Evolutionary conservation across 176 grass and related monocot genomes (phyloP), one percentile per base, ranked within the genome.

Genomic region (Oryza brachyantha): DNA sequence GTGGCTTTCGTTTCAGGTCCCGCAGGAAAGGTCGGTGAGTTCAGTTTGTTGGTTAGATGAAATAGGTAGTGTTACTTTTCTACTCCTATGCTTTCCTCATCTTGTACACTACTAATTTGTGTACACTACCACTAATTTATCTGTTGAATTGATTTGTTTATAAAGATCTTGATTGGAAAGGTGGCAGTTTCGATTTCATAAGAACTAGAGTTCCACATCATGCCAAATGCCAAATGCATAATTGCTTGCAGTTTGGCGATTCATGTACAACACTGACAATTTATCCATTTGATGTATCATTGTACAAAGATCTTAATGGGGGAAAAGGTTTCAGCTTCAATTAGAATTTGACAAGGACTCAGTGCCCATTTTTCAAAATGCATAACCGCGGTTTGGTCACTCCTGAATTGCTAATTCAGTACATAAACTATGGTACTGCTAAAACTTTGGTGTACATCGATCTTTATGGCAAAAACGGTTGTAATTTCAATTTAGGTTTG

Each of bases 11-110:
- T 55, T 95, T 93, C 70, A 99, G 88, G 76, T 77, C 75, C 31
- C 77, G 86, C 67, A 99, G 78, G 74, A 99, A 99, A 81, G 85
- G 73, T 19, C 77, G 80, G 77, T 95, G 75, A 99, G 76, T 88
- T 78, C 86, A 80, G 64, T 74, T 76, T 83, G 26, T 68, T 59
- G 40, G 60, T 55, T 80, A 84, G 75, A 83, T 75, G 80, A 26
- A 84, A 29, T 80, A 42, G 38, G 29, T 84, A 72, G 71, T 46
- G 28, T 28, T 70, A 76, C 8, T 58, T 42, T 81, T 79, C 31
- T 85, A 52, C 60, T 78, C 24, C 29, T 59, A 29, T 89, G 64
- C 12, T 21, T 46, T 64, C 81, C 60, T 89, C 36, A 59, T 85
- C 82, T 76, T 91, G 82, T 88, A 71, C 78, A 79, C 61, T 17